Conservation (phyloP, 306 rosid species). For the Carpinus viminea region DNA sequence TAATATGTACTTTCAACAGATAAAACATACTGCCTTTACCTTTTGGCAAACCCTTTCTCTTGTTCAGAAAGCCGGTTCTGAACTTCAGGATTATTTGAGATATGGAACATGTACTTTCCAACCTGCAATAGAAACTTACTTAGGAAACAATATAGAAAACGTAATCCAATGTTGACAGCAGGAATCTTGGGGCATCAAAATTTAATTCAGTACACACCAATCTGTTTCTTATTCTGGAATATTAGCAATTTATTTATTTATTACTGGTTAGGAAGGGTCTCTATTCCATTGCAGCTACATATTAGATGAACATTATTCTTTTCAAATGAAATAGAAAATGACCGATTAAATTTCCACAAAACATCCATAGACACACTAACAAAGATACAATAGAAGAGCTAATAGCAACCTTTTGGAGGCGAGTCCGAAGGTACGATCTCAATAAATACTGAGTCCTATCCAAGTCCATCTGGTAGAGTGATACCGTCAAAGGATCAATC, state of each 20-base stretch:
- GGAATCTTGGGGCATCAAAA: neutral
- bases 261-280: neutral
- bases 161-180: neutral
- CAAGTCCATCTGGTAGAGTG: constrained; percentile 95
- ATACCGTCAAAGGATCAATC: constrained; percentile 64
- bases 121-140: constrained; percentile 50
- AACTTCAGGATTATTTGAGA: constrained; percentile 60
- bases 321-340: constrained; percentile 7
- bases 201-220: neutral
- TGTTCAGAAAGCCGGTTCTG: constrained; percentile 64
- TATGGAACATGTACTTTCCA: constrained; percentile 75
- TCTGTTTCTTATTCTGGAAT: neutral
- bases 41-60: constrained; percentile 60
- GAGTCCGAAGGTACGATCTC: constrained; percentile 81
- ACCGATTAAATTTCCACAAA: neutral
- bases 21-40: constrained; percentile 42
- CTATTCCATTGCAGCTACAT: neutral
- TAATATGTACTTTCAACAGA: neutral
- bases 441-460: constrained; percentile 82
- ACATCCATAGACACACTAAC: neutral
- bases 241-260: neutral
- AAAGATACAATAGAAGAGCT: neutral
- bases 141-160: neutral
- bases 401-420: constrained; percentile 75
- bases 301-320: neutral